Base-by-base conservation (phyloP, 768 basidiomycete genomes). In the Amanita exitialis region DNA sequence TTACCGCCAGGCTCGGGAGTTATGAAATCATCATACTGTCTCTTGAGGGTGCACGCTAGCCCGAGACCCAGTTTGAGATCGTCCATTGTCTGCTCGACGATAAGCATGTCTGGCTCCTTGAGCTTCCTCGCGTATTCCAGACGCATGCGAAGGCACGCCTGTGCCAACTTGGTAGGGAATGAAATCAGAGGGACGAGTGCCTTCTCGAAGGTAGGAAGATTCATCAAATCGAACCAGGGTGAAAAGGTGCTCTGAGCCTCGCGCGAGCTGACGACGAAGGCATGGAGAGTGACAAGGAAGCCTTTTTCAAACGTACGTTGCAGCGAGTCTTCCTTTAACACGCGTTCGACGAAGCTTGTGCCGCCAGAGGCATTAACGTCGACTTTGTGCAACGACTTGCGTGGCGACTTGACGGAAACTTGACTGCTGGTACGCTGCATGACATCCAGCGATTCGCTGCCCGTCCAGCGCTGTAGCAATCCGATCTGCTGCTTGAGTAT, bases 251-350 rank as follows among this genome's bases (percentile, higher is more conserved):
- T 82, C 64, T 95, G 88, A 0, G 90, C 86, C 41, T 86, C 82
- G 52, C 92, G 88, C 57, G 91, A 89, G 47, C 83, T 80, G 35
- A 84, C 82, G 48, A 98, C 81, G 59, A 94, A 86, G 12, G 81
- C 72, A 64, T 92, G 86, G 6, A 95, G 80, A n/a, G 89, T 91
- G 36, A 82, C 82, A 58, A 92, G 75, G 57, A 87, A 90, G 12
- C 87, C 86, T 58, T 87, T 91, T 65, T 94, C 91, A 64, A 99
- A 97, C 7, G 90, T 92, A 54, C 86, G 78, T 65, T 94, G 89
- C 60, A 98, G 83, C n/a, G 86, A 86, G 60, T 98, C 95, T 65
- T 98, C 95, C 64, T 98, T 97, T 52, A 96, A 75, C 21, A 97
- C 71, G 25, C 92, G 81, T 64, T 97, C 96, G 30, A 97, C 86